Evolutionary conservation across 495 filamentous ascomycete species (phyloP).

Genomic region (Evernia prunastri): DNA sequence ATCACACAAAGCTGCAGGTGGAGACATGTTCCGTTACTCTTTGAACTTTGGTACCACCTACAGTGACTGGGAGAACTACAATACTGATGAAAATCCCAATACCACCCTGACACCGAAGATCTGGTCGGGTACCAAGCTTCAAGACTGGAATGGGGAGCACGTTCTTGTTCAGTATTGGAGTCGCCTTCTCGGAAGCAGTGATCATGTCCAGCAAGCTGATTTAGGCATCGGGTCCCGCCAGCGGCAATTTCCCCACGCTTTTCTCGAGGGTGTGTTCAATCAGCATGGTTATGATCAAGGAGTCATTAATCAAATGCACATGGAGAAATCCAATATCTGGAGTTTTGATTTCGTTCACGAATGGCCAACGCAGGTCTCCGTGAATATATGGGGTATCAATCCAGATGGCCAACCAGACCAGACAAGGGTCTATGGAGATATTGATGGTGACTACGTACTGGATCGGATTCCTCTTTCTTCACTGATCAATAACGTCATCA

Average conservation of each 20-base stretch:
- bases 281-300: constrained; percentile 58
- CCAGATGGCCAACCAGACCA: constrained; percentile 42
- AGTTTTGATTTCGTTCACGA: constrained; percentile 46
- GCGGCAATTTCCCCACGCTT: constrained; percentile 54
- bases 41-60: constrained; percentile 48
- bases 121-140: constrained; percentile 48
- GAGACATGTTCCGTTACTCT: constrained; percentile 53
- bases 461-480: constrained; percentile 39
- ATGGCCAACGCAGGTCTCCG: constrained; percentile 42
- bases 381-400: constrained; percentile 48
- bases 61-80: constrained; percentile 43
- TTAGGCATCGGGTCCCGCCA: constrained; percentile 31
- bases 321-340: constrained; percentile 41
- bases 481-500: constrained; percentile 38
- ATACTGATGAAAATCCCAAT: constrained; percentile 30
- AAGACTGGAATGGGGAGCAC: constrained; percentile 56
- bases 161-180: constrained; percentile 59
- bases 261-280: constrained; percentile 55
- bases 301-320: constrained; percentile 45
- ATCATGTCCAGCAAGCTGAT: constrained; percentile 54
- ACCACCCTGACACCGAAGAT: constrained; percentile 35
- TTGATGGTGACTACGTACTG: constrained; percentile 39
- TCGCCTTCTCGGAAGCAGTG: constrained; percentile 49
- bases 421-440: constrained; percentile 43
- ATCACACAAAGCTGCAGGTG: constrained; percentile 52